Conservation (phyloP, 1,284 basidiomycete species). For the Schizopora paradoxa region DNA sequence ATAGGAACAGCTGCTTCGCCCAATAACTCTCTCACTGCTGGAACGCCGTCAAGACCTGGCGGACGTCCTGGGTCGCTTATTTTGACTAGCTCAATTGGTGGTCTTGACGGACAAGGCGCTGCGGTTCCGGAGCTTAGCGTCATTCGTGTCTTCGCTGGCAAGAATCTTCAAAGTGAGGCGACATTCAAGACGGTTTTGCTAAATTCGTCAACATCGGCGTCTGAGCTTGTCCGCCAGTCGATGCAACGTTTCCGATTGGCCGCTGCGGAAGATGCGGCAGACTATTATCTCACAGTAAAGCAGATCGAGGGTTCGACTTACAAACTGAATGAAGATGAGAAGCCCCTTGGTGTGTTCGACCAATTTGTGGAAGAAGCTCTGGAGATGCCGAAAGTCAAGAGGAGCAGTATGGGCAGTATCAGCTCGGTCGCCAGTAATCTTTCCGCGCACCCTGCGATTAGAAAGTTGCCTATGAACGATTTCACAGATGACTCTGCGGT, state of each 20-base stretch:
- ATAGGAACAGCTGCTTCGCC: constrained; percentile 40
- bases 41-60: too few species aligned
- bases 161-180: constrained; percentile 82
- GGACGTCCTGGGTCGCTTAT: constrained; percentile 70
- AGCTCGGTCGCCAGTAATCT: constrained; percentile 88
- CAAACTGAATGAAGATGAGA: constrained; percentile 63
- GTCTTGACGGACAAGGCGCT: constrained; percentile 51
- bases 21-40: constrained; percentile 32
- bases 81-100: constrained; percentile 49
- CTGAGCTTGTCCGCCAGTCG: constrained; percentile 85
- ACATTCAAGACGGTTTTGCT: constrained; percentile 97
- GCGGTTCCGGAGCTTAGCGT: constrained; percentile 86
- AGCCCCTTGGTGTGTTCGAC: constrained; percentile 85
- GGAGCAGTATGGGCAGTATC: constrained; percentile 90
- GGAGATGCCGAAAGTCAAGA: constrained; percentile 81
- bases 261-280: constrained; percentile 50
- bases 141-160: constrained; percentile 91
- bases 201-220: constrained; percentile 78
- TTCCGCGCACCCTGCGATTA: constrained; percentile 90
- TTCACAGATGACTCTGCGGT: constrained; percentile 96
- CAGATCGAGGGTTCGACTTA: constrained; percentile 84
- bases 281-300: constrained; percentile 92
- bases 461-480: constrained; percentile 90
- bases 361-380: constrained; percentile 72
- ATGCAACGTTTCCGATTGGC: constrained; percentile 88